Evolutionary conservation across 2,329 filamentous ascomycete species (phyloP).

Genomic region (Alternaria incomplexa): DNA sequence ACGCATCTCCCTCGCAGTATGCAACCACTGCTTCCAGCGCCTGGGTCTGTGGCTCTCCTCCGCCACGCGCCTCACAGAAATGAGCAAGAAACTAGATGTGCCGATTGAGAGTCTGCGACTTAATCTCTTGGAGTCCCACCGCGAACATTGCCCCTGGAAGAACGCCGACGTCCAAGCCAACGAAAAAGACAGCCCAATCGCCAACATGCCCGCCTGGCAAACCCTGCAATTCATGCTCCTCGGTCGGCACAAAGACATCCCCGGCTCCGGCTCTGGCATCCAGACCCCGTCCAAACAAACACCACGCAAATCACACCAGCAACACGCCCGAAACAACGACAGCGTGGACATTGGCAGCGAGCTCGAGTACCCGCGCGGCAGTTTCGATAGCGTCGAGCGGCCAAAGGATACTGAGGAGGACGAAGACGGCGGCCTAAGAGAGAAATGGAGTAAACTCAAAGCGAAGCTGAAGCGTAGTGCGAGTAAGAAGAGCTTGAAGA

Average conservation of each 20-base stretch:
- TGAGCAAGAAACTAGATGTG: slow-evolving; percentile 41
- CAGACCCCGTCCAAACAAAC: background rate
- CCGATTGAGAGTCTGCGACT: slow-evolving; percentile 40
- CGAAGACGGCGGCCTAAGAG: slow-evolving; percentile 26
- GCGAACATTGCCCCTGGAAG: slow-evolving; percentile 52
- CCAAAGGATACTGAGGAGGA: slow-evolving; percentile 14
- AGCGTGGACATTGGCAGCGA: slow-evolving; percentile 36
- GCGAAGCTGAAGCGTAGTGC: slow-evolving; percentile 41
- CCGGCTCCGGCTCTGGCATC: background rate
- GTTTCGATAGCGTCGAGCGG: slow-evolving; percentile 25
- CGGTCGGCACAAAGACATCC: slow-evolving; percentile 18
- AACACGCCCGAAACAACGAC: slow-evolving; percentile 21
- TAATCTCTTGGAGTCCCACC: slow-evolving; percentile 47
- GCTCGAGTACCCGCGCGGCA: slow-evolving; percentile 23
- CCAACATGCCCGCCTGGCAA: slow-evolving; percentile 44
- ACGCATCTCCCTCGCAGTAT: slow-evolving; percentile 76
- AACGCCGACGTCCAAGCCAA: slow-evolving; percentile 44
- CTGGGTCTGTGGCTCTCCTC: slow-evolving; percentile 91
- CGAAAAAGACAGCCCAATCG: slow-evolving; percentile 36
- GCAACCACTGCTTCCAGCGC: slow-evolving; percentile 84
- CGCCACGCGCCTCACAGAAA: slow-evolving; percentile 38
- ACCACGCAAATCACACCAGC: background rate
- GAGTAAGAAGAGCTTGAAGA: slow-evolving; percentile 45
- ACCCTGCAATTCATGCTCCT: slow-evolving; percentile 44
- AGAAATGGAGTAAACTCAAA: slow-evolving; percentile 47